Conservation (phyloP, 768 basidiomycete species). For the Mycena vulgaris region DNA sequence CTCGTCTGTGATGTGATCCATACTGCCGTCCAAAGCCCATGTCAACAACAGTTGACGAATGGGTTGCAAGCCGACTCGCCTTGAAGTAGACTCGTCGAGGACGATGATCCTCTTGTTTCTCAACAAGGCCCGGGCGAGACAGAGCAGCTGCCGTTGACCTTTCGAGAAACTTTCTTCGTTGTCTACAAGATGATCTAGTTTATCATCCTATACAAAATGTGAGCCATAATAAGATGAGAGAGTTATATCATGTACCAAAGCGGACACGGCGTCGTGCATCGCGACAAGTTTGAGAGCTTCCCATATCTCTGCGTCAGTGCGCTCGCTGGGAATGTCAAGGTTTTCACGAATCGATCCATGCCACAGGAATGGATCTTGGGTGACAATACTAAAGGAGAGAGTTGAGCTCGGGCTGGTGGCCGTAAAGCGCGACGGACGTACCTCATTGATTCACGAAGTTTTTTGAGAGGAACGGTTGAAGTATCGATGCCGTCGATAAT, state of each 20-base stretch:
- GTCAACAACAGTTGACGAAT: background rate
- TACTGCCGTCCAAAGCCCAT: slow-evolving; percentile 6
- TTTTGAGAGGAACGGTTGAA: slow-evolving; percentile 18
- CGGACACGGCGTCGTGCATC: slow-evolving; percentile 33
- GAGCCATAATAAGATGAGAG: background rate
- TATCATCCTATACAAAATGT: slow-evolving; percentile 21
- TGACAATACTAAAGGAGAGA: slow-evolving; percentile 23
- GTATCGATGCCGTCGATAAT: slow-evolving; percentile 30
- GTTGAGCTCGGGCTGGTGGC: background rate
- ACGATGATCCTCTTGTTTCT: slow-evolving; percentile 30
- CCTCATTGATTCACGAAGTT: slow-evolving; percentile 33
- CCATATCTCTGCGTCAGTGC: slow-evolving; percentile 31
- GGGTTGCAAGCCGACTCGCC: background rate
- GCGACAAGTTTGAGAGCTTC: slow-evolving; percentile 31
- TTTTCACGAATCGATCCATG: slow-evolving; percentile 34
- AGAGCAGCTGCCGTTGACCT: slow-evolving; percentile 32
- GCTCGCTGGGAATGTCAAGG: slow-evolving; percentile 19
- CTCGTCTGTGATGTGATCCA: slow-evolving; percentile 34
- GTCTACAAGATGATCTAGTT: slow-evolving; percentile 29
- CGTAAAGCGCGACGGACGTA: background rate
- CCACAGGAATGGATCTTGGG: slow-evolving; percentile 35
- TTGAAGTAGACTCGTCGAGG: slow-evolving; percentile 33
- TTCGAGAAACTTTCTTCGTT: slow-evolving; percentile 37
- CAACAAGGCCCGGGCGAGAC: slow-evolving; percentile 29
- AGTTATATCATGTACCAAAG: slow-evolving; percentile 1